Base-by-base conservation (phyloP, 345 rosid species). In the Raphanus raphanistrum region DNA sequence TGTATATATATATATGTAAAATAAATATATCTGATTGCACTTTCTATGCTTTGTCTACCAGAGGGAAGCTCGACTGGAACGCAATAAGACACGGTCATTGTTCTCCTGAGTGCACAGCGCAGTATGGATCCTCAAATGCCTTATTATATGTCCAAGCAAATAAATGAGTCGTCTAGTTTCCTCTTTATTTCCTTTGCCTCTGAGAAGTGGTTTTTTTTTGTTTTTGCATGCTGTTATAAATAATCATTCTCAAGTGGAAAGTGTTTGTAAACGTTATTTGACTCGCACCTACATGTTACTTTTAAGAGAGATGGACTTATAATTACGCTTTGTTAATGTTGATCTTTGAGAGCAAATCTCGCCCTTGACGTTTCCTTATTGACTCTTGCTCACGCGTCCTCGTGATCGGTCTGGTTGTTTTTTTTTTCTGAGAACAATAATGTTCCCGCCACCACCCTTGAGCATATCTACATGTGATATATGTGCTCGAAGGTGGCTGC, bases 41-140 rank as follows among this genome's bases (percentile, higher is more conserved):
- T 58, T 71, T 43, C 12, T 45, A 13, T 66, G 55, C 12, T 58
- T 58, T 66, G 26, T 75, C 68, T 45, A 15, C 72, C 86, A 92
- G 99, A 90, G 98, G 88, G 98, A 90, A 85, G 99, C 96, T 73
- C 88, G 94, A 75, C 79, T 92, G 84, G 98, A 94, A 82, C 90
- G 97, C 67, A 94, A 94, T 80, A 88, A 63, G 84, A 89, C 26
- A 54, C 87, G 94, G 17, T 90, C 98, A 16, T 70, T 94, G 31
- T 92, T 90, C 82, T 92, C 98, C 0, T 92, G 84, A 91, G 81
- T 41, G 50, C 17, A 38, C 12, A 38, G 12, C 43, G 10, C 45
- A 66, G 28, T 38, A 16, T 43, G 52, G 29, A 33, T 50, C 75
- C 43, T 60, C 54, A 15, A 59, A 68, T 76, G 68, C 73, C 73